These are phyloP conservation scores for Pouteria campechiana DNA, from an alignment of 179 eudicot genomes.

Conservation along the genomic window DNA sequence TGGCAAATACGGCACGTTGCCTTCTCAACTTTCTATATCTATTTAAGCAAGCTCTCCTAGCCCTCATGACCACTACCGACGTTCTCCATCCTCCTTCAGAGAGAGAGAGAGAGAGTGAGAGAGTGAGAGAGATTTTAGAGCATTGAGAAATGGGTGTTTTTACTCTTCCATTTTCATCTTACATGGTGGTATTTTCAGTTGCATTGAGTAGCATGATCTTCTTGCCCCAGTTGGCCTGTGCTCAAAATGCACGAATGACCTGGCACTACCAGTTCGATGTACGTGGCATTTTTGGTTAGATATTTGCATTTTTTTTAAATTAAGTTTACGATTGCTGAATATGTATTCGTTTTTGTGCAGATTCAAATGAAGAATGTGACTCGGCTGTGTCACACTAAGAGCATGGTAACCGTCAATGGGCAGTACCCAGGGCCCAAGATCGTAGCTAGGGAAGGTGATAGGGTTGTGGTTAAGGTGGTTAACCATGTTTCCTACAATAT, in stretches of 20 bases:
- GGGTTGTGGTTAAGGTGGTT: slow-evolving; percentile 24
- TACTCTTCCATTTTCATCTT: not conserved
- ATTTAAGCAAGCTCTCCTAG: slow-evolving; percentile 5
- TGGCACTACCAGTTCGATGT: slow-evolving; percentile 35
- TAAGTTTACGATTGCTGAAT: not conserved
- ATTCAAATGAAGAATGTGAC: slow-evolving; percentile 34
- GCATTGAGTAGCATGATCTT: not conserved
- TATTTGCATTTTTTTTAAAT: not conserved
- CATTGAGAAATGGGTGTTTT: slow-evolving; percentile 10
- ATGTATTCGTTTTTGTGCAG: slow-evolving; percentile 6
- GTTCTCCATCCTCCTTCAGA: not conserved
- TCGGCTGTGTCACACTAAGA: slow-evolving; percentile 48
- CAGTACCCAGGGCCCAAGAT: slow-evolving; percentile 44
- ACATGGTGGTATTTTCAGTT: not conserved
- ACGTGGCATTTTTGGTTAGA: not conserved
- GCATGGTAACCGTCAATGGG: slow-evolving; percentile 43
- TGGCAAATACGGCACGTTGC: not conserved
- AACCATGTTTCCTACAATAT: slow-evolving; percentile 38
- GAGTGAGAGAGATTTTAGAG: no score
- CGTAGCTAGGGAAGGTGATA: slow-evolving; percentile 52
- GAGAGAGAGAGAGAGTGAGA: not conserved
- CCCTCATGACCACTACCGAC: not conserved
- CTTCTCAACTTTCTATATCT: slow-evolving; percentile 5
- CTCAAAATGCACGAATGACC: slow-evolving; percentile 22
- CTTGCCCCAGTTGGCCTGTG: slow-evolving; percentile 13